Conservation (phyloP, 1,284 basidiomycete genomes). For the Leccinum brunneo-olivaceum region DNA sequence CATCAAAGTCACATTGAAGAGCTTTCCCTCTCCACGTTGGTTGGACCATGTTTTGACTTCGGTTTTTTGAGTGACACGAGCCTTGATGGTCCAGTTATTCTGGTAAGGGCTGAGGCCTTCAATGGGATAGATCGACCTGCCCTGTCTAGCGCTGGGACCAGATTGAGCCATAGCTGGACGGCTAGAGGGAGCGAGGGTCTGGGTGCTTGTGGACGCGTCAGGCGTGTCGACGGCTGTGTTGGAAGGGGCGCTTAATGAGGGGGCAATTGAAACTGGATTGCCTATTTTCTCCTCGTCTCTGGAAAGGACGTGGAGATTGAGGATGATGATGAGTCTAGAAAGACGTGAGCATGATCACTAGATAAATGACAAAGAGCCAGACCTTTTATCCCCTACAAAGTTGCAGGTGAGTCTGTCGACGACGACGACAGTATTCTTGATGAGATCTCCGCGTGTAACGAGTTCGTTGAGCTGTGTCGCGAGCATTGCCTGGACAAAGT, state of each 20-base stretch:
- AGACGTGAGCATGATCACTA: slow-evolving; percentile 6
- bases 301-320: slow-evolving; percentile 59
- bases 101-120: slow-evolving; percentile 95
- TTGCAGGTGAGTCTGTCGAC: slow-evolving; percentile 82
- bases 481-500: slow-evolving; percentile 91
- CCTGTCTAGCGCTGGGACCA: slow-evolving; percentile 26
- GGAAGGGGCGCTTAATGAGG: slow-evolving; percentile 8
- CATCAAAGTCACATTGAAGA: slow-evolving; percentile 91
- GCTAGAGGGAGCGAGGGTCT: slow-evolving; percentile 15
- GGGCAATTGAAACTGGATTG: slow-evolving; percentile 46
- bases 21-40: slow-evolving; percentile 86
- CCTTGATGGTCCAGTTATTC: slow-evolving; percentile 98
- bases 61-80: slow-evolving; percentile 84
- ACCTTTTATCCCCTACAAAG: slow-evolving; percentile 80
- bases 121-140: slow-evolving; percentile 72
- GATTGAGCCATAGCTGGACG: slow-evolving; percentile 17
- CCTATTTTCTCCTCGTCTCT: slow-evolving; percentile 68
- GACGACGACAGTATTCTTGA: slow-evolving; percentile 68
- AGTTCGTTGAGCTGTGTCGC: slow-evolving; percentile 85
- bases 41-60: slow-evolving; percentile 92
- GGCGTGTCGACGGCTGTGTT: slow-evolving; percentile 7
- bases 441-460: slow-evolving; percentile 64
- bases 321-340: slow-evolving; percentile 77
- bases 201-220: slow-evolving; percentile 8
- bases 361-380: slow-evolving; percentile 22